These are phyloP conservation scores for Sporisorium graminicola DNA, from an alignment of 1,284 basidiomycete species.

Conservation along the genomic window DNA sequence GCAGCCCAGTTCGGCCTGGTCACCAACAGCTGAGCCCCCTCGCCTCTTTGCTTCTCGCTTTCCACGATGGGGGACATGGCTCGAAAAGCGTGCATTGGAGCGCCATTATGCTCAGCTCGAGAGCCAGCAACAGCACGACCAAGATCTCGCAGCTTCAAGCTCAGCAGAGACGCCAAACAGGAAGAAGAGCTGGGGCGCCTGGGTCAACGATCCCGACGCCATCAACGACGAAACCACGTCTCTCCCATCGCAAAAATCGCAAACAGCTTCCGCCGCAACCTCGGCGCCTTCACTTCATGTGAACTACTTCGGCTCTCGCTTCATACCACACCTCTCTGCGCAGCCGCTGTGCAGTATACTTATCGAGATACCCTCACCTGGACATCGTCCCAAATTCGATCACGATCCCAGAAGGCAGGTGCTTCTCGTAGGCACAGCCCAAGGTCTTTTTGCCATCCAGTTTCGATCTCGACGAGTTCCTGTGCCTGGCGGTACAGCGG, in stretches of 20 bases:
- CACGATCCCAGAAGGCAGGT: constrained; percentile 12
- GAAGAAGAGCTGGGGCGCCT: constrained; percentile 54
- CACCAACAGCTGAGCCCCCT: constrained; percentile 5
- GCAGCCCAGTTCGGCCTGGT: neutral
- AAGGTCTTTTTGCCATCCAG: constrained; percentile 51
- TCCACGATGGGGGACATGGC: constrained; percentile 52
- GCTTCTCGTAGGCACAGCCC: constrained; percentile 43
- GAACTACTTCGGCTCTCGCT: constrained; percentile 51
- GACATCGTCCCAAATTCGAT: neutral
- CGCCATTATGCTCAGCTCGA: constrained; percentile 50
- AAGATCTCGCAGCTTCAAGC: neutral
- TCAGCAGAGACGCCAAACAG: constrained; percentile 14
- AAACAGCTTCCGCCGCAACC: neutral
- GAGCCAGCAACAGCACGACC: neutral
- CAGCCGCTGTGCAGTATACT: constrained; percentile 55
- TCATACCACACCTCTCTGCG: constrained; percentile 53
- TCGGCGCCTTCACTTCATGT: constrained; percentile 42
- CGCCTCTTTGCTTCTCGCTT: constrained; percentile 37
- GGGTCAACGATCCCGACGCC: constrained; percentile 47
- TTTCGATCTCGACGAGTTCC: constrained; percentile 4
- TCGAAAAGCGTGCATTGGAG: constrained; percentile 53
- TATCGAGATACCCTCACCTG: constrained; percentile 29
- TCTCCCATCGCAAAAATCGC: neutral
- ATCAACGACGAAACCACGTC: constrained; percentile 23
- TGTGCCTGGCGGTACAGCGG: neutral